Conservation (phyloP, 2,329 filamentous ascomycete species). For the Botrytis byssoidea region DNA sequence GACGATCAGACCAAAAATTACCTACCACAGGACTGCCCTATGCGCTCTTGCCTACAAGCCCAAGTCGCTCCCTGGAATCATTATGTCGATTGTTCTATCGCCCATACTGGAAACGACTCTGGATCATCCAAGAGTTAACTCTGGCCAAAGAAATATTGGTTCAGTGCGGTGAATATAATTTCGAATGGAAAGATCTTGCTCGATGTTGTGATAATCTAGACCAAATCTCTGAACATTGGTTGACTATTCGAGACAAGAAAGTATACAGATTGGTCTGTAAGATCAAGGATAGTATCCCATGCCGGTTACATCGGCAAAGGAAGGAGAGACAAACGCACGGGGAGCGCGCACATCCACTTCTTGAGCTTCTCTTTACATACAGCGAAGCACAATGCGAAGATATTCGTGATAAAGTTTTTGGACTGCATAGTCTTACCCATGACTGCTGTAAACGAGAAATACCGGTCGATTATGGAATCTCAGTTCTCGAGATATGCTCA, state of each 20-base stretch:
- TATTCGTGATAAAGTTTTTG: not conserved
- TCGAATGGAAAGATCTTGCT: not conserved
- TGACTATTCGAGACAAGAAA: not conserved
- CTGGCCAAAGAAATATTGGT: slow-evolving; percentile 19
- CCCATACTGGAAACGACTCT: slow-evolving; percentile 19
- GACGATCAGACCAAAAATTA: not conserved
- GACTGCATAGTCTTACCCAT: not conserved
- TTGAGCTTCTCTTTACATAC: not conserved
- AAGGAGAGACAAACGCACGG: not conserved
- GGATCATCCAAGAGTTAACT: slow-evolving; percentile 22
- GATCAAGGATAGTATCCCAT: not conserved
- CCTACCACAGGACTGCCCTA: not conserved
- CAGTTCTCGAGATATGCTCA: not conserved
- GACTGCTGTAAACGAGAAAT: not conserved
- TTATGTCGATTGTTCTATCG: not conserved
- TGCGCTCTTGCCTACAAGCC: not conserved
- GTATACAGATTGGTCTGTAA: not conserved
- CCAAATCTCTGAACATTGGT: not conserved
- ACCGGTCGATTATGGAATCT: not conserved
- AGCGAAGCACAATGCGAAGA: not conserved
- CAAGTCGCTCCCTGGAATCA: not conserved
- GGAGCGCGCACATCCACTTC: not conserved
- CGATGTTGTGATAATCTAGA: not conserved
- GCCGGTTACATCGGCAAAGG: not conserved
- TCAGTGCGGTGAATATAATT: not conserved